Conservation (phyloP, 768 basidiomycete genomes). For the Tricholoma saponaceum region DNA sequence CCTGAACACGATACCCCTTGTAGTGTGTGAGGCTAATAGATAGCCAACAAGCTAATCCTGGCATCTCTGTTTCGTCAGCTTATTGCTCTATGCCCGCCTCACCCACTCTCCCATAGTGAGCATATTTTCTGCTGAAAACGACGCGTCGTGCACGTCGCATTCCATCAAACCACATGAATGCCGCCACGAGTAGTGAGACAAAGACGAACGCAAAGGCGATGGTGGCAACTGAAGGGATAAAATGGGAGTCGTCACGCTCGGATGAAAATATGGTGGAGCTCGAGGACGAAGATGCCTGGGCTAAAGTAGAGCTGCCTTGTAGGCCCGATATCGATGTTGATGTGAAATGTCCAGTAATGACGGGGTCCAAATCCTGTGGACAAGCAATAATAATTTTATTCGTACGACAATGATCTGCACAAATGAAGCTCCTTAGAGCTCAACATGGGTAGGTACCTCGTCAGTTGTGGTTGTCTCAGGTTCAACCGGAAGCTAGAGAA, state of each 20-base stretch:
- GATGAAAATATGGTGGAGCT: constrained; percentile 3
- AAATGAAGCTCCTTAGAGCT: constrained; percentile 68
- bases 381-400: constrained; percentile 52
- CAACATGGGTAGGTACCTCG: constrained; percentile 91
- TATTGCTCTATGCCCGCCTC: constrained; percentile 50
- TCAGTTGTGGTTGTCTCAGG: constrained; percentile 52
- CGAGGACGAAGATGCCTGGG: constrained; percentile 1
- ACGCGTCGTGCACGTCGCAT: constrained; percentile 39
- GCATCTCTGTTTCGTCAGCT: constrained; percentile 12
- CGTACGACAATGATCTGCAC: constrained; percentile 35
- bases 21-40: neutral
- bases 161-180: constrained; percentile 53
- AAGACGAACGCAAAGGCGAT: constrained; percentile 37
- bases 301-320: constrained; percentile 2
- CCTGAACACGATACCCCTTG: neutral
- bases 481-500: constrained; percentile 48
- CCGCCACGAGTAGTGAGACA: constrained; percentile 38
- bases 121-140: constrained; percentile 29
- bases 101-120: constrained; percentile 42
- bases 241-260: constrained; percentile 11
- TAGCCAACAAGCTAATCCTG: neutral
- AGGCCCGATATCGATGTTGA: constrained; percentile 10
- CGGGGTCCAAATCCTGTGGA: constrained; percentile 36
- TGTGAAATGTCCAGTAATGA: constrained; percentile 15
- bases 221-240: constrained; percentile 22